Evolutionary conservation across 1,284 basidiomycete species (phyloP), one percentile per base, ranked within the genome.

Genomic region (Wolfiporia cocos): DNA sequence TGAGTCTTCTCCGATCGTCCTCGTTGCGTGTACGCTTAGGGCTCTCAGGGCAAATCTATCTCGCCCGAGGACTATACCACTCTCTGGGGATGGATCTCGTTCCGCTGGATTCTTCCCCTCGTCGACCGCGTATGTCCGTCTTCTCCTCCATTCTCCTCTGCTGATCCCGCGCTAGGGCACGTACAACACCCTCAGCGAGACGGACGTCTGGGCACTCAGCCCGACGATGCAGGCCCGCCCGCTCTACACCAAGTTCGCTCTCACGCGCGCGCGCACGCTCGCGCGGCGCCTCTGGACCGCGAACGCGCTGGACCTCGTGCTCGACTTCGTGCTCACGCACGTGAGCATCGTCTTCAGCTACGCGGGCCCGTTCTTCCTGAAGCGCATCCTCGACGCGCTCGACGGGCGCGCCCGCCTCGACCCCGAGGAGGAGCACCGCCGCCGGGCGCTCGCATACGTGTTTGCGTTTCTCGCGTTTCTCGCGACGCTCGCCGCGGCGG

Each of bases 81-180:
- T 0, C 68, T 93, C 1, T 81, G 74, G 64, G 72, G 77, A 5
- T 92, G 89, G 85, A 64, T 86, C n/a, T 80, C 83, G 0, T 93
- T 92, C 64, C 64, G 57, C 21, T 93, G 90, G 91, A 70, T 92
- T 34, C 71, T 74, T 46, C 78, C 81, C 0, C 68, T 92, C 19
- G 73, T 93, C 44, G 55, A 64, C 40, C 66, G 60, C 20, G 72
- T 72, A 48, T 21, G 62, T 58, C 17, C 32, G 22, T 38, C 28
- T 20, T 24, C 23, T 26, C n/a, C n/a, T 29, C 34, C 9, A 43
- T 15, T 29, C 26, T 24, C 35, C 30, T 19, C 11, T 21, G 9
- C 34, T 33, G 10, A 31, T 1, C 20, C 34, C n/a, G 23, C 21
- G 18, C 23, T 51, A 76, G 63, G 86, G 86, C 11, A 71, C 74